These are phyloP conservation scores for Hydnum rufescens DNA, from an alignment of 768 basidiomycete genomes.

Conservation along the genomic window DNA sequence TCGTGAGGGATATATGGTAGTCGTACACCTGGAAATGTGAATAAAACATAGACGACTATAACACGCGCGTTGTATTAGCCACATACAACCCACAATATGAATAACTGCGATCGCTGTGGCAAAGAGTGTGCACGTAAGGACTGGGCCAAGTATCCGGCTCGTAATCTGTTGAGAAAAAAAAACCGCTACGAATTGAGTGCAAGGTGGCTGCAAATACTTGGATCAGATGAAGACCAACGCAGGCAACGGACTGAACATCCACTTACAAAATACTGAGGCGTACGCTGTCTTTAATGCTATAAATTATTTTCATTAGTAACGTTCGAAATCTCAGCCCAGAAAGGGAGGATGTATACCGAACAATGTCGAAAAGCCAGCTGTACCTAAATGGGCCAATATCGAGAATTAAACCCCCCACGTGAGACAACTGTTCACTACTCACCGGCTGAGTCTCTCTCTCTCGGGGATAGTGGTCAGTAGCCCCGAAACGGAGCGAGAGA, in stretches of 20 bases:
- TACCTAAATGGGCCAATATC: background rate
- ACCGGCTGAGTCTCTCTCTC: background rate
- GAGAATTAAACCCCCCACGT: background rate
- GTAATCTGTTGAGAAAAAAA: constrained; percentile 34
- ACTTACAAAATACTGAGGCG: no score
- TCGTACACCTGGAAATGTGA: constrained; percentile 43
- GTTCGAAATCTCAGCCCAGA: background rate
- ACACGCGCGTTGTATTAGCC: constrained; percentile 15
- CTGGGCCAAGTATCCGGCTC: constrained; percentile 52
- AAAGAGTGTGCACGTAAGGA: constrained; percentile 65
- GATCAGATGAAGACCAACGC: no score
- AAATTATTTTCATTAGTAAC: no score
- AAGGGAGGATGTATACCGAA: constrained; percentile 3
- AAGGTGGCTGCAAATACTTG: background rate
- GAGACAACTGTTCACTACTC: background rate
- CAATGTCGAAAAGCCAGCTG: constrained; percentile 3
- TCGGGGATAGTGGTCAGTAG: background rate
- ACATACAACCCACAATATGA: constrained; percentile 4
- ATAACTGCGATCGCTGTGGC: constrained; percentile 23
- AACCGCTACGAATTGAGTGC: no score
- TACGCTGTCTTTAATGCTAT: background rate
- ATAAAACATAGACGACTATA: background rate
- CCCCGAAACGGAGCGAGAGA: background rate
- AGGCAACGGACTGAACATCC: no score
- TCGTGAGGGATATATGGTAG: constrained; percentile 43